Conservation (phyloP, 148 eudicot species). For the Persicaria tinctoria region DNA sequence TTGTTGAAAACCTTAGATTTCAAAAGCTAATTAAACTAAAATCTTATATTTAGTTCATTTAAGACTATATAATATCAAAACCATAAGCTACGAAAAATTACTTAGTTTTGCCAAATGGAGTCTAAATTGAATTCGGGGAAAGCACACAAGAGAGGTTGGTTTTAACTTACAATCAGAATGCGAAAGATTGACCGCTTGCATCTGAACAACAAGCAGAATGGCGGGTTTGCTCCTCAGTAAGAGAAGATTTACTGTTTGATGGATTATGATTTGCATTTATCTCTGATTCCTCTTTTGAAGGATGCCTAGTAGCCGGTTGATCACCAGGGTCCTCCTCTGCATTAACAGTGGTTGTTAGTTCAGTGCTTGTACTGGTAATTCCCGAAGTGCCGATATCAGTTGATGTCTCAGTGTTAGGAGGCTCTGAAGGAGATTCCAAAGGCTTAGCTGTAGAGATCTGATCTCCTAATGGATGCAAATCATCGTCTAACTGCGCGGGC, state of each 20-base stretch:
- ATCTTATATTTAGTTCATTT: too few species aligned
- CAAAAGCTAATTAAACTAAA: too few species aligned
- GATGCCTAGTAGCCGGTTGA: background rate
- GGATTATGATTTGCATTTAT: slow-evolving; percentile 12
- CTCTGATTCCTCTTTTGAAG: slow-evolving; percentile 22
- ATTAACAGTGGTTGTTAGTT: background rate
- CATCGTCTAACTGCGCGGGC: background rate
- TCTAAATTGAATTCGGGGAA: too few species aligned
- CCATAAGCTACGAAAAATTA: too few species aligned
- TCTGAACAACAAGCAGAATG: slow-evolving; percentile 26
- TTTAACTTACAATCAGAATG: slow-evolving; percentile 66
- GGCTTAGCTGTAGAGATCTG: slow-evolving; percentile 14
- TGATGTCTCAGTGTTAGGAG: background rate
- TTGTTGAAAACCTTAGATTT: too few species aligned
- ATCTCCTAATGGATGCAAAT: background rate
- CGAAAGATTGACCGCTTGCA: slow-evolving; percentile 52
- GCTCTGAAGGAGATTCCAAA: background rate
- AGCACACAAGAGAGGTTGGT: too few species aligned
- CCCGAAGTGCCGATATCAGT: background rate
- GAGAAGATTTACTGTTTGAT: slow-evolving; percentile 13
- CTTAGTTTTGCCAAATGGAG: too few species aligned
- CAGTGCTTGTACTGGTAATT: background rate
- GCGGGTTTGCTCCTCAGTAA: slow-evolving; percentile 20
- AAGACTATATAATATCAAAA: too few species aligned
- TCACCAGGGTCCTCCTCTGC: background rate